A percentile compares a stretch with the other conserved stretches of the same genome.
These are phyloP conservation scores for Pyrenophora graminea DNA, from an alignment of 2,329 filamentous ascomycete species.

Conservation along the genomic window DNA sequence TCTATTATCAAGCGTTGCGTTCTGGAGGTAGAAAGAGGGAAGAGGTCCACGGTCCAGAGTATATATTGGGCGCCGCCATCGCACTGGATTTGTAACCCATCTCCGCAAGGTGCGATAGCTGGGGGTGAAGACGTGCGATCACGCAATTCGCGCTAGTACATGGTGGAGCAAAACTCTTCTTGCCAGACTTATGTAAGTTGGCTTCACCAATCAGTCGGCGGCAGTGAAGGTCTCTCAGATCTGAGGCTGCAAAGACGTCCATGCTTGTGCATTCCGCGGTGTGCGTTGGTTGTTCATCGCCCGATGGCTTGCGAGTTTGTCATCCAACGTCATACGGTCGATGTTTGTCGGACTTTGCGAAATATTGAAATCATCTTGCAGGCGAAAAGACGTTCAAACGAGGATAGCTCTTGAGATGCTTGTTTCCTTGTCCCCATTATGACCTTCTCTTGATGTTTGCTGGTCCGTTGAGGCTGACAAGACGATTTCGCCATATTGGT, in stretches of 20 bases:
- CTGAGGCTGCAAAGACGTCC: slow-evolving; percentile 11
- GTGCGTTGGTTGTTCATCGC: slow-evolving; percentile 18
- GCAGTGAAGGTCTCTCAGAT: slow-evolving; percentile 9
- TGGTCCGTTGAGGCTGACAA: neutral
- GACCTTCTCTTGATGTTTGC: slow-evolving; percentile 14
- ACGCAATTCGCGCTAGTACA: slow-evolving; percentile 40
- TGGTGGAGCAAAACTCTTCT: slow-evolving; percentile 29
- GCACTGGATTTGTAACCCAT: slow-evolving; percentile 37
- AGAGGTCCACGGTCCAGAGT: slow-evolving; percentile 23
- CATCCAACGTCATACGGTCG: slow-evolving; percentile 20
- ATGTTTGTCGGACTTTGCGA: slow-evolving; percentile 5
- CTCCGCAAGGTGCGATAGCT: slow-evolving; percentile 34
- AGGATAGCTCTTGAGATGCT: neutral
- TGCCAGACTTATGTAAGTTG: slow-evolving; percentile 26
- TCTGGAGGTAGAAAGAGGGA: slow-evolving; percentile 25
- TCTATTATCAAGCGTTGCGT: slow-evolving; percentile 26
- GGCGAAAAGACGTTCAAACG: neutral
- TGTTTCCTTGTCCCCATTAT: slow-evolving; percentile 4
- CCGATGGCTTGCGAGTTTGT: slow-evolving; percentile 18
- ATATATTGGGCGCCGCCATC: slow-evolving; percentile 39
- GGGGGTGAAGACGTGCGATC: slow-evolving; percentile 40
- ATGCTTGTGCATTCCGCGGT: slow-evolving; percentile 17
- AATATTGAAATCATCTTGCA: slow-evolving; percentile 10
- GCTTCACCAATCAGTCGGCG: slow-evolving; percentile 25
- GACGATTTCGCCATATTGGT: slow-evolving; percentile 4